Conservation (phyloP, 257 asterid genomes). For the Solanum dulcamara region DNA sequence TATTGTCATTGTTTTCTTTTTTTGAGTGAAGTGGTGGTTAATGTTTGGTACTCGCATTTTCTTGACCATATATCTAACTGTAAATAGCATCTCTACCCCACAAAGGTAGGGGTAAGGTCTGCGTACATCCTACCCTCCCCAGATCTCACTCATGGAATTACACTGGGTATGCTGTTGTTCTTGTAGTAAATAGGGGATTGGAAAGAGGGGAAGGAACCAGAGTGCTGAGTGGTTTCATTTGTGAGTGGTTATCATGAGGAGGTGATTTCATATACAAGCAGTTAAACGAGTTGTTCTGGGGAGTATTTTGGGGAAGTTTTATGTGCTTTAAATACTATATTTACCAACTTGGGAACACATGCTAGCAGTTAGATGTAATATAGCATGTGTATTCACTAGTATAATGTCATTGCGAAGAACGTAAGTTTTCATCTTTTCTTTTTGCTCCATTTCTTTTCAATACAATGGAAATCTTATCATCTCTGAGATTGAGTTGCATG, state of each 20-base stretch:
- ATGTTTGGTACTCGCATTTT: neutral
- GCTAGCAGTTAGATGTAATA: neutral
- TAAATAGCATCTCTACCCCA: neutral
- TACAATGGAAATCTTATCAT: neutral
- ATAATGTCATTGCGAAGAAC: neutral
- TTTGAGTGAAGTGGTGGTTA: neutral
- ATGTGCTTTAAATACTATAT: neutral
- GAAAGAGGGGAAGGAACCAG: neutral
- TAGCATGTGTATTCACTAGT: neutral
- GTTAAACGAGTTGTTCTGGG: neutral
- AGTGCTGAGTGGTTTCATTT: neutral
- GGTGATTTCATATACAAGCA: neutral
- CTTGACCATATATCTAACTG: neutral
- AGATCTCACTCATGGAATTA: neutral
- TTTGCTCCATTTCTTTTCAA: neutral
- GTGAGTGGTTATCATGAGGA: neutral
- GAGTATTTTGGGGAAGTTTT: neutral
- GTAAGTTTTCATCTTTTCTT: neutral
- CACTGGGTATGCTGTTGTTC: neutral
- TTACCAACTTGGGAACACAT: neutral
- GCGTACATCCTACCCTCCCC: neutral
- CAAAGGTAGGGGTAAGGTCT: neutral
- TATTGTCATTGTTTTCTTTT: neutral
- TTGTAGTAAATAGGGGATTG: neutral
- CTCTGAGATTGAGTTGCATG: neutral